Percentiles rank a stretch among this genome's conserved stretches.
Conservation (phyloP, 345 rosid genomes). For the Populus ilicifolia region DNA sequence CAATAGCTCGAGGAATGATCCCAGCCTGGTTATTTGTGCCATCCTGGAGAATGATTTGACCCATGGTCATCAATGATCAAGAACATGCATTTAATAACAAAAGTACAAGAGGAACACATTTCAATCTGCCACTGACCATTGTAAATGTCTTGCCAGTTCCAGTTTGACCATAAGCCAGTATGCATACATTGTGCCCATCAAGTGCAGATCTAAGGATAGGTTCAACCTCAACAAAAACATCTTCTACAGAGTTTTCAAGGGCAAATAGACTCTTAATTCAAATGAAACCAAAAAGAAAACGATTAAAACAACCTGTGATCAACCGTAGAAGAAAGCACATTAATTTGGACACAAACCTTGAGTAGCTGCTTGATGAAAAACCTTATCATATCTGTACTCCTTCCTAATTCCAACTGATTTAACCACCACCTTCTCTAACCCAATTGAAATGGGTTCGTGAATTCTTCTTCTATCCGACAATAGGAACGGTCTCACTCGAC, state of each 20-base stretch:
- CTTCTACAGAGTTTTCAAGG: conserved; percentile 59
- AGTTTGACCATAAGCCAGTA: conserved; percentile 93
- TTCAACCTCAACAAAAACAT: conserved; percentile 69
- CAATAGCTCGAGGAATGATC: conserved; percentile 67
- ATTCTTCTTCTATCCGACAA: conserved; percentile 40
- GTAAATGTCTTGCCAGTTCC: conserved; percentile 95
- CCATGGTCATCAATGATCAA: conserved; percentile 4
- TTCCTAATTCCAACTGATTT: conserved; percentile 52
- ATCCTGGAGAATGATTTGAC: conserved; percentile 46
- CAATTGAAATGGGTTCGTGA: conserved; percentile 46
- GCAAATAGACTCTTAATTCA: conserved; percentile 35
- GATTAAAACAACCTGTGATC: background rate
- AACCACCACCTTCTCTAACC: conserved; percentile 43
- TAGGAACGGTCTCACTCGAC: conserved; percentile 66
- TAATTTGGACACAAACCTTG: conserved; percentile 57
- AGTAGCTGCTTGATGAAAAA: conserved; percentile 53
- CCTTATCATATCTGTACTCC: conserved; percentile 73
- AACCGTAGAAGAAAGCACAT: background rate
- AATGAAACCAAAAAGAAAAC: background rate
- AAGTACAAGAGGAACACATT: conserved; percentile 1
- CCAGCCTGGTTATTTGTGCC: conserved; percentile 67
- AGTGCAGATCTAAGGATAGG: conserved; percentile 84
- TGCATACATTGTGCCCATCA: conserved; percentile 83
- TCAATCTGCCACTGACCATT: conserved; percentile 50
- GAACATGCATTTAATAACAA: background rate